Evolutionary conservation across 805 yeast genomes (phyloP).

Genomic region (Millerago galiae): DNA sequence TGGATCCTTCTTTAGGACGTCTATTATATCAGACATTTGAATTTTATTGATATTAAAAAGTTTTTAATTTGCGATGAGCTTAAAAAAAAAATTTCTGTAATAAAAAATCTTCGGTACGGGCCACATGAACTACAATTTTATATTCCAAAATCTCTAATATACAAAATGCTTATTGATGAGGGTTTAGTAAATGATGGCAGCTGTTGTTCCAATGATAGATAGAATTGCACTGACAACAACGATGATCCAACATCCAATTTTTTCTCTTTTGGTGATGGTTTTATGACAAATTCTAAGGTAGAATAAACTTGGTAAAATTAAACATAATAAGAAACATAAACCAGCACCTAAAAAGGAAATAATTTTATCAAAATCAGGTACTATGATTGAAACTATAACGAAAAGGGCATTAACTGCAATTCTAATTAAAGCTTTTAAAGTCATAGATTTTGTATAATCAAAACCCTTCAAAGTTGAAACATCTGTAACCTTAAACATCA

Average conservation of each 20-base stretch:
- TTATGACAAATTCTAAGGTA: constrained; percentile 51
- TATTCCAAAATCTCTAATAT: neutral
- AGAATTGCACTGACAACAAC: constrained; percentile 39
- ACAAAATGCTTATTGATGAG: neutral
- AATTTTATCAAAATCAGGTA: constrained; percentile 77
- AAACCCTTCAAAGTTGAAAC: constrained; percentile 16
- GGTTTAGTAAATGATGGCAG: constrained; percentile 31
- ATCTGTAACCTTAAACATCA: constrained; percentile 31
- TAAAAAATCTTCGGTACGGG: constrained; percentile 3
- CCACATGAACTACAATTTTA: neutral
- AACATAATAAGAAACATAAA: constrained; percentile 71
- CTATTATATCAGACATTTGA: constrained; percentile 7
- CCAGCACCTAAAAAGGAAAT: constrained; percentile 80
- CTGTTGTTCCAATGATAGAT: constrained; percentile 56
- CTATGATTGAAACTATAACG: constrained; percentile 51
- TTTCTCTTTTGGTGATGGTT: constrained; percentile 36
- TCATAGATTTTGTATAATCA: constrained; percentile 17
- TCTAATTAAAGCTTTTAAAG: constrained; percentile 20
- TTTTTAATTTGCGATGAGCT: constrained; percentile 6
- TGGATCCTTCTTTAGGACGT: constrained; percentile 8
- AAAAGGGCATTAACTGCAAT: constrained; percentile 48
- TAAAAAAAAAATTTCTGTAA: constrained; percentile 1
- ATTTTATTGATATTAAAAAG: neutral
- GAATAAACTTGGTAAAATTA: constrained; percentile 70
- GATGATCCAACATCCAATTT: constrained; percentile 33